Base-by-base conservation (phyloP, 305 asterid genomes). In the Fraxinus ornus region DNA sequence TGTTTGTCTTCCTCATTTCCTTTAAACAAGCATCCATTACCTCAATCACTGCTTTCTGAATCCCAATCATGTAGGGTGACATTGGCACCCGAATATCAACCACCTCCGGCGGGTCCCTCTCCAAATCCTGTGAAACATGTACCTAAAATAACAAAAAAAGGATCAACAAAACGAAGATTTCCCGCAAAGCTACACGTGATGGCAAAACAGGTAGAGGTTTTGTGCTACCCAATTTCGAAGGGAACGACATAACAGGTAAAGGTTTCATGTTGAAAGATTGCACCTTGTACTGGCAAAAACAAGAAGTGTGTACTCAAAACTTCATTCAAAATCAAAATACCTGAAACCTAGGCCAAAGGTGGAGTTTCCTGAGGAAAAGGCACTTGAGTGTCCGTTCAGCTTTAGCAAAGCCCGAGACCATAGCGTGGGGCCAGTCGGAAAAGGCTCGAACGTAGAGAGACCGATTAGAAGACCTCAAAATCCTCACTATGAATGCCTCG, bases 291-390 rank as follows among this genome's bases (percentile, higher is more conserved):
- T 32, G 76, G 47, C 28, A 15, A 72, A 33, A 72, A 17, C 13
- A 72, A 35, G 13, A 17, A n/a, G 47, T 17, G 4, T 2, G 39
- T 17, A 33, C 44, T 33, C 22, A 64, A 75, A 82, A 5, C 64
- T 55, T 33, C 44, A 22, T 66, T 33, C 28, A 6, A 72, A 72
- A 81, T 37, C 47, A 77, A 57, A 60, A 77, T 57, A 92, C 98
- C 97, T 96, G 99, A 88, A 96, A 96, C 77, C 99, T 90, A 66
- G 99, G 99, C 99, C 99, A 96, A 26, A 96, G 92, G 83, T 94
- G 97, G 80, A 96, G 94, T 80, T 91, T 94, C 75, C 97, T 90
- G 77, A 95, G 90, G 37, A 83, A 93, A 79, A 95, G 93, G 82
- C 97, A 94, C 91, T 95, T 95, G 62, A 95, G 93, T 36, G 86